Percentiles rank a stretch among this genome's conserved stretches.
These are phyloP conservation scores for Fistulifera solaris DNA, from an alignment of 108 stramenopile genomes.

Conservation along the genomic window DNA sequence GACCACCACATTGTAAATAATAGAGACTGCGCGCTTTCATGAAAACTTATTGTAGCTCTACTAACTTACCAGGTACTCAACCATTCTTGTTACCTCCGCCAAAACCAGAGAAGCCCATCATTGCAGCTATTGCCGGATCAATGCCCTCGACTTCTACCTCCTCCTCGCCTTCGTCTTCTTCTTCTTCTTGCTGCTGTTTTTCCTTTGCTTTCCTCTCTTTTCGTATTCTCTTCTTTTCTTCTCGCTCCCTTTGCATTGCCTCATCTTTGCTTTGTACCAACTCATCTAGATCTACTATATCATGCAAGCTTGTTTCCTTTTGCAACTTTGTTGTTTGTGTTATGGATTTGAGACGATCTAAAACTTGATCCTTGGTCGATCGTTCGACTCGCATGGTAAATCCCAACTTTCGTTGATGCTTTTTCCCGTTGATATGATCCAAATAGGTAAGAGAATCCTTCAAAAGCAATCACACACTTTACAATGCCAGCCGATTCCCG, in stretches of 20 bases:
- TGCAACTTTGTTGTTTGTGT: constrained; percentile 26
- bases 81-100: constrained; percentile 34
- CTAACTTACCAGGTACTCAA: no score
- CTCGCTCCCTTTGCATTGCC: constrained; percentile 42
- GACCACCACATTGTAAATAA: no score
- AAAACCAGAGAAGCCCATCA: constrained; percentile 95
- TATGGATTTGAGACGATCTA: constrained; percentile 27
- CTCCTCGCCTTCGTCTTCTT: constrained; percentile 20
- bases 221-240: constrained; percentile 51
- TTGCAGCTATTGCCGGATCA: constrained; percentile 80
- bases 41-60: no score
- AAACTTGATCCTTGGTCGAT: constrained; percentile 72
- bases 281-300: constrained; percentile 29
- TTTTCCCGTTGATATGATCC: constrained; percentile 90
- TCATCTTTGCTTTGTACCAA: constrained; percentile 69
- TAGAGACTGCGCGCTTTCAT: no score
- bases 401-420: constrained; percentile 91
- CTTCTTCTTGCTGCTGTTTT: constrained; percentile 21
- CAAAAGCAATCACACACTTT: constrained; percentile 92
- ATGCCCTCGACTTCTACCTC: constrained; percentile 53
- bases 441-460: constrained; percentile 90
- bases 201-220: constrained; percentile 51
- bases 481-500: constrained; percentile 92
- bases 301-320: constrained; percentile 21
- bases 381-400: constrained; percentile 91